phyloP scores from a whole-genome alignment of 108 stramenopile genomes.

The Nannochloropsis gaditana region DNA sequence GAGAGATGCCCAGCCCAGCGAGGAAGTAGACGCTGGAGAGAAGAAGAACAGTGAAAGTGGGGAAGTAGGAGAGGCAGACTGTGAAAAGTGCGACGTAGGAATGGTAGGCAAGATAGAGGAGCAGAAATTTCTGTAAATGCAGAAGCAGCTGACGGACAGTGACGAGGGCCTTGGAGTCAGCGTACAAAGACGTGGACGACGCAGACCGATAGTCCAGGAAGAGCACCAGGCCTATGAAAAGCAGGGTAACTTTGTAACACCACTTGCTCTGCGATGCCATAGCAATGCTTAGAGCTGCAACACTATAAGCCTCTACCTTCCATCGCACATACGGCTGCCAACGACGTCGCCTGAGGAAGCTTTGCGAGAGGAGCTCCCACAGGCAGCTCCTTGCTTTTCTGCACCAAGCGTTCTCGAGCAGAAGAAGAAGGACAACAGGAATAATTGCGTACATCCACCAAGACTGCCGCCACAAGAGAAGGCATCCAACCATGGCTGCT shows the following conservation, averaged over 20 bases:
- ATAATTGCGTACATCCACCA: neutral
- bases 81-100: neutral
- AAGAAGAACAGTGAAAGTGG: neutral
- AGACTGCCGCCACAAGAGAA: conserved; percentile 13
- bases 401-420: neutral
- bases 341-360: neutral
- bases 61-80: neutral
- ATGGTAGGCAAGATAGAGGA: conserved; percentile 14
- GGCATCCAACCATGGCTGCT: neutral
- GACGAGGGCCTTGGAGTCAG: neutral
- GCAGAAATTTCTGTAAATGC: neutral
- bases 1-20: neutral
- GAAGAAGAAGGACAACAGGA: neutral
- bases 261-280: neutral
- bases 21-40: conserved; percentile 1
- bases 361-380: neutral
- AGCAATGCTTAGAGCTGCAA: conserved; percentile 15
- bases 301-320: conserved; percentile 3
- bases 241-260: neutral
- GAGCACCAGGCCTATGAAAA: neutral
- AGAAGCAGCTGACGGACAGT: neutral
- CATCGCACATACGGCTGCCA: conserved; percentile 12
- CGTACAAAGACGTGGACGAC: neutral
- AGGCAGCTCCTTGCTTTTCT: neutral
- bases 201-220: neutral